These are phyloP conservation scores for Pichia kudriavzevii DNA, from an alignment of 1,139 yeast genomes.

Conservation along the genomic window DNA sequence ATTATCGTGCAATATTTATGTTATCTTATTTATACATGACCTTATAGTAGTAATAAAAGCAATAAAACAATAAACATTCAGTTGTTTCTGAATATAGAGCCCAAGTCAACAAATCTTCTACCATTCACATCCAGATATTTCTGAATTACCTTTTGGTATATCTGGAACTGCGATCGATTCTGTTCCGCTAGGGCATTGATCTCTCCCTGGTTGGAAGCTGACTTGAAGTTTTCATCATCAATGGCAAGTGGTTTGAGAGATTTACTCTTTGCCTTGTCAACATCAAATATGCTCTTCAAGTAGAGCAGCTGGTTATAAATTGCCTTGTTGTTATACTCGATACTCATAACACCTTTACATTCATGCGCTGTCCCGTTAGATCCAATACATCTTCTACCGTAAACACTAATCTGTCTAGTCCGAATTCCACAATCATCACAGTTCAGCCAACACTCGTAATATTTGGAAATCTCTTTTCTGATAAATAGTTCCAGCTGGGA, in stretches of 20 bases:
- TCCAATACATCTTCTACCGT: slow-evolving; percentile 80
- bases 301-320: slow-evolving; percentile 83
- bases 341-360: slow-evolving; percentile 82
- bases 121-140: slow-evolving; percentile 81
- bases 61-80: too few relatives aligned
- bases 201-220: slow-evolving; percentile 44
- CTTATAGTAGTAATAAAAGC: not conserved
- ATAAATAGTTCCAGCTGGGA: slow-evolving; percentile 69
- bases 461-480: slow-evolving; percentile 61
- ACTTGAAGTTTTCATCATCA: slow-evolving; percentile 25
- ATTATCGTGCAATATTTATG: slow-evolving; percentile 1
- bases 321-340: slow-evolving; percentile 68
- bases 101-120: slow-evolving; percentile 86
- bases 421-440: slow-evolving; percentile 86
- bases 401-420: slow-evolving; percentile 83
- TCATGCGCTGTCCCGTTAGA: slow-evolving; percentile 51
- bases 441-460: slow-evolving; percentile 77
- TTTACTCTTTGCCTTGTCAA: slow-evolving; percentile 62
- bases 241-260: slow-evolving; percentile 43
- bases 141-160: slow-evolving; percentile 54
- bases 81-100: slow-evolving; percentile 57
- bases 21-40: slow-evolving; percentile 1
- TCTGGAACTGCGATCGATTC: slow-evolving; percentile 57
- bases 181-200: slow-evolving; percentile 73
- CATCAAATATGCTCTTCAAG: slow-evolving; percentile 72